Conservation (phyloP, 2,329 filamentous ascomycete species). For the Aspergillus fijiensis region DNA sequence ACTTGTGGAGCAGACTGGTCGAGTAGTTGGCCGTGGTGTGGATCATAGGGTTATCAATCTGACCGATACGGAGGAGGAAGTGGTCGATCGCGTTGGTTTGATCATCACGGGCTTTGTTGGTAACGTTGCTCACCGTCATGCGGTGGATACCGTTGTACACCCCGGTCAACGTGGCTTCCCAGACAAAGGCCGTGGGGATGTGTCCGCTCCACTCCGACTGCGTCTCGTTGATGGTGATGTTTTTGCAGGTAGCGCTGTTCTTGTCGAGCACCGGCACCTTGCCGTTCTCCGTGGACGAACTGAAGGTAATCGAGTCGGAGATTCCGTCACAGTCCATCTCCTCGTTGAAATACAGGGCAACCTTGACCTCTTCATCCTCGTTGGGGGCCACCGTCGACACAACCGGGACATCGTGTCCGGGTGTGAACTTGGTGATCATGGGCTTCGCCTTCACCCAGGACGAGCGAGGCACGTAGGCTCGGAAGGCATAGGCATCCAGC, state of each 20-base stretch:
- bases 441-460: conserved; percentile 53
- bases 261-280: conserved; percentile 44
- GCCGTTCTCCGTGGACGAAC: conserved; percentile 53
- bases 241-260: conserved; percentile 47
- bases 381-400: conserved; percentile 46
- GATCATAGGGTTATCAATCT: conserved; percentile 57
- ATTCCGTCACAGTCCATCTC: conserved; percentile 60
- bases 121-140: conserved; percentile 56
- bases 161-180: conserved; percentile 52
- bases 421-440: conserved; percentile 58
- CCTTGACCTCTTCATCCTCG: conserved; percentile 44
- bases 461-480: conserved; percentile 56
- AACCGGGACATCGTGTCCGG: conserved; percentile 60
- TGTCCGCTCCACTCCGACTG: conserved; percentile 45
- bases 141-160: conserved; percentile 61
- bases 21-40: conserved; percentile 62
- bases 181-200: conserved; percentile 55
- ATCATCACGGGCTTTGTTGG: conserved; percentile 40
- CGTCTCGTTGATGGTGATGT: conserved; percentile 32
- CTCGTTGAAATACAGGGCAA: conserved; percentile 58
- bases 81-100: conserved; percentile 53
- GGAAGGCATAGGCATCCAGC: conserved; percentile 57
- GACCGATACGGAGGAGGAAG: conserved; percentile 61
- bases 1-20: conserved; percentile 49
- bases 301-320: conserved; percentile 49